A percentile compares a stretch with the other conserved stretches of the same genome.
Conservation (phyloP, 139 green algal species). For the Chlamydomonas asymmetrica region DNA sequence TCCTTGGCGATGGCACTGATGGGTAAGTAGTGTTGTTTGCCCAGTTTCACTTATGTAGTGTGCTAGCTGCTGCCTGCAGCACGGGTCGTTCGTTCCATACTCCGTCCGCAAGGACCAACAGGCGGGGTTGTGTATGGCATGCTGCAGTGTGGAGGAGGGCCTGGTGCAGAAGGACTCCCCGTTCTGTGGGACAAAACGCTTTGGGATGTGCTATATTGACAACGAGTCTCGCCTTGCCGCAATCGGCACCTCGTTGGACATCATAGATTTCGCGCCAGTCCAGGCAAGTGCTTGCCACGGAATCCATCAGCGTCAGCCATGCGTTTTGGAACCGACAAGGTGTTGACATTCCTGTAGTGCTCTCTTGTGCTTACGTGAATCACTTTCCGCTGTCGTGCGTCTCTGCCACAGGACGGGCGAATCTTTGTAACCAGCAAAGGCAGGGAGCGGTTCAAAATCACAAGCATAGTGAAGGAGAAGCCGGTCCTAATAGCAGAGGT, state of each 20-base stretch:
- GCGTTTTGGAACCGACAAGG: too few relatives aligned
- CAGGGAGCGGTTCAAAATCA: conserved; percentile 48
- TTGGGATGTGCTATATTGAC: conserved; percentile 65
- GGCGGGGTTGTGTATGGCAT: too few relatives aligned
- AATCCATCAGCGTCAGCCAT: background rate
- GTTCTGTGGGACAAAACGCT: conserved; percentile 47
- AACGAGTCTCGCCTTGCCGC: conserved; percentile 18
- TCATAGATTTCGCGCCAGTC: conserved; percentile 49
- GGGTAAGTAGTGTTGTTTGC: conserved; percentile 21
- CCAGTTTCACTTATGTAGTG: too few relatives aligned
- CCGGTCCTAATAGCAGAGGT: conserved; percentile 57
- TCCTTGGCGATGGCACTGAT: conserved; percentile 32
- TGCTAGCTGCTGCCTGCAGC: too few relatives aligned
- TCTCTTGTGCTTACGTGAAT: too few relatives aligned
- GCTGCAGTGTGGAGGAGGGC: conserved; percentile 60
- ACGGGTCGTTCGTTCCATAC: too few relatives aligned
- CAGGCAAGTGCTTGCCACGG: conserved; percentile 2
- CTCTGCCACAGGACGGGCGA: conserved; percentile 34
- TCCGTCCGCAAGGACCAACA: too few relatives aligned
- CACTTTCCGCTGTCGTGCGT: too few relatives aligned
- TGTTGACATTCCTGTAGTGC: too few relatives aligned
- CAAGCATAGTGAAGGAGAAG: conserved; percentile 35
- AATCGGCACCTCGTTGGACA: conserved; percentile 55
- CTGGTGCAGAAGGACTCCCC: conserved; percentile 64
- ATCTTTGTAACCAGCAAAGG: conserved; percentile 50